Evolutionary conservation across 257 asterid species (phyloP), one percentile per base, ranked within the genome.

Genomic region (Cinchona pubescens): DNA sequence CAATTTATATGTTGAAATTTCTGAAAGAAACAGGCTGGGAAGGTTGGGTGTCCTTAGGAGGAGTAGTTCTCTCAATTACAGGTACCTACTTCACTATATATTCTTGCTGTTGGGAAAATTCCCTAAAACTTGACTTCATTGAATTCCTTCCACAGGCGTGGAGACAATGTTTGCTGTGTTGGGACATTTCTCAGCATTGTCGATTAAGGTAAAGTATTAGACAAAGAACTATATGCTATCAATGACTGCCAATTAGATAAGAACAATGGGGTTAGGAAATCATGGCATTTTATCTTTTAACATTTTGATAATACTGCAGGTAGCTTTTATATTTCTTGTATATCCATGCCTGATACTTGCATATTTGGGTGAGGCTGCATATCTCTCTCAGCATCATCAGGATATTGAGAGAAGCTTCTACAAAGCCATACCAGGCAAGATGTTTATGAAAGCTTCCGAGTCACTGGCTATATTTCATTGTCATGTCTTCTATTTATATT

Each of bases 161-260:
- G 92, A 87, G 79, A 82, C 90, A 48, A 87, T 87, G 92, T 87
- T 85, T 80, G 90, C 92, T 62, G 92, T 82, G 65, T 81, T 87
- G 70, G 92, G 90, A 63, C 92, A 87, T 77, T 87, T 87, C 74
- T 83, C 91, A 15, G 76, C 84, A 27, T 72, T 82, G 75, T 87
- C 91, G 64, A 83, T 87, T 62, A 67, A 75, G 83, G 86, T 79
- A 75, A 53, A 35, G 14, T 5, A 27, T 48, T 21, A 32, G 2
- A 34, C 66, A 32, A 66, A 29, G n/a, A 8, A 32, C 9, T 21
- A 18, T 21, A 42, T 8, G 49, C 32, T 45, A 65, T 68, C 56
- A 12, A 35, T 43, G 37, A n/a, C 64, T 58, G 40, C 37, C 23
- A 51, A 64, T 69, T 14, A 21, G 48, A 40, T 13, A 29, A 70